Base-by-base conservation (phyloP, 306 rosid species). In the Macrotyloma uniflorum region DNA sequence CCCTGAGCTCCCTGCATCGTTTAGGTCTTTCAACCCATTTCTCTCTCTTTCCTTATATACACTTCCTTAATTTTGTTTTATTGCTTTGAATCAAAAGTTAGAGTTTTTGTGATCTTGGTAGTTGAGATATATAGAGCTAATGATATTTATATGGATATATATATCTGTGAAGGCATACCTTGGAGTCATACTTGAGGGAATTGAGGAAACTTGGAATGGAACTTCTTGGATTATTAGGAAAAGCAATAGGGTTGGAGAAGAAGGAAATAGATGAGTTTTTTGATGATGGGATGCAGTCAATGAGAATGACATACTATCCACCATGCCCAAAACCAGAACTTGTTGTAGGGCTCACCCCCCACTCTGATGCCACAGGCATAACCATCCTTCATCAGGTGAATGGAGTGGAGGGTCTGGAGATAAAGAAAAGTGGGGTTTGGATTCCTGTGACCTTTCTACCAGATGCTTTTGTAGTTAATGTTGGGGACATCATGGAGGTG, bases 401-500 rank as follows among this genome's bases (percentile, higher is more conserved):
- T 63, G 98, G 89, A 63, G 91, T 88, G 10, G 83, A 84, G 28
- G 98, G 98, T 3, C 87, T 93, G 0, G 91, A 93, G 76, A 85
- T 91, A 22, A 91, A 89, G 58, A 94, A 78, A 80, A 87, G 80
- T 78, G 97, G 96, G 12, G 86, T 70, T 70, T 94, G 98, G 98
- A 79, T 85, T 45, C 93, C 94, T 1, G 89, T 90, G 7, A 84
- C 30, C 42, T 82, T 91, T 74, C 79, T 33, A 2, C 66, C 73
- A 22, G 64, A 81, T 55, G 93, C 94, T 70, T 86, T 93, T 80
- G 86, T 86, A 10, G 90, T 93, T 66, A 88, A 91, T 45, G 81
- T 91, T 19, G 98, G 98, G n/a, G 98, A 94, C 83, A 74, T 86
- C 6, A 57, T 91, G 50, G 93, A 91, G 98, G 98, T 93, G n/a